Base-by-base conservation (phyloP, 2,329 filamentous ascomycete genomes). In the Beauveria scarabaeidicola region DNA sequence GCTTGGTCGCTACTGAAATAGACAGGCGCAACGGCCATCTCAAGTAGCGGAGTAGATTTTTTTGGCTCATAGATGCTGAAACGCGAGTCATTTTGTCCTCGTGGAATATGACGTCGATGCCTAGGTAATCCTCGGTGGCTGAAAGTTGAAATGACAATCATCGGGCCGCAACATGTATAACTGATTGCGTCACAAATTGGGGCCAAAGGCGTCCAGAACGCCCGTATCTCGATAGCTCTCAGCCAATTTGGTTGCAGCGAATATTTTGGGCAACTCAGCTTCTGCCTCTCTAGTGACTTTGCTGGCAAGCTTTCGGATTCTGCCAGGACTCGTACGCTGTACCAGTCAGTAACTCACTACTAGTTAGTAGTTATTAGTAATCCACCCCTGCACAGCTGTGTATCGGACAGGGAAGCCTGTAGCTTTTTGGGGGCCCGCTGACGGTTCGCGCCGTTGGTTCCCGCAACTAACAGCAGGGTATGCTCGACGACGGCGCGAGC, bases 361-460 rank as follows among this genome's bases (percentile, higher is more conserved):
- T n/a, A n/a, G n/a, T n/a, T n/a, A n/a, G n/a, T n/a, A n/a, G n/a
- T n/a, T n/a, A n/a, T 32, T 32, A 13, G 32, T n/a, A 41, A 58
- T 32, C 32, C 36, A 50, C 36, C 55, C 55, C 46, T 58, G 55
- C 27, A 51, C 46, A 51, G 55, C 55, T 58, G 55, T 36, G 55
- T 23, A 52, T 52, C 36, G 51, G 25, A 53, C 58, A 48, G 51
- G 43, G 41, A 50, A 25, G 29, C 19, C 47, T 53, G 46, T 27
- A 27, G 43, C 46, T 41, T 25, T 32, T 48, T 44, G 32, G 25
- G 58, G 32, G 40, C 57, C 58, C 43, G 36, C 52, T 32, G 23
- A 51, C 58, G 58, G 58, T 55, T 60, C 58, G 58, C 52, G 51
- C 58, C 58, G 58, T 44, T 50, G 43, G 43, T 44, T 60, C 58